phyloP scores from a whole-genome alignment of 2,329 filamentous ascomycete genomes.

The Sphaerulina musiva region DNA sequence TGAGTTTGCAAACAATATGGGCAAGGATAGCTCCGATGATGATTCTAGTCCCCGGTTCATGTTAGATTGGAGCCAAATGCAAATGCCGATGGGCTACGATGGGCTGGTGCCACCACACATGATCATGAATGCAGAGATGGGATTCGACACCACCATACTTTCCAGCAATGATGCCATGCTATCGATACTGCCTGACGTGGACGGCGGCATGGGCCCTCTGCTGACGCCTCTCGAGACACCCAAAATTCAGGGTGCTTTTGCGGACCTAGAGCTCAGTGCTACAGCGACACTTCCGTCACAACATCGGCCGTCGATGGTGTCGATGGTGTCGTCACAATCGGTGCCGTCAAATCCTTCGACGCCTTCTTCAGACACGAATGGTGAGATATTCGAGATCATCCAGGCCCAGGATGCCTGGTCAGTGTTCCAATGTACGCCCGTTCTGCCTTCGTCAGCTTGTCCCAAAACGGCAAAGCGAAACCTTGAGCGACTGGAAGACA shows the following conservation, averaged over 20 bases:
- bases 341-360: constrained; percentile 14
- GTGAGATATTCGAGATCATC: constrained; percentile 44
- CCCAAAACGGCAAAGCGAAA: constrained; percentile 48
- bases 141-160: constrained; percentile 40
- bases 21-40: constrained; percentile 38
- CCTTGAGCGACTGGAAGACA: constrained; percentile 47
- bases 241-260: constrained; percentile 42
- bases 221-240: constrained; percentile 45
- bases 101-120: constrained; percentile 40
- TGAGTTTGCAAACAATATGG: constrained; percentile 36
- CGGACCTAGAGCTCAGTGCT: constrained; percentile 42
- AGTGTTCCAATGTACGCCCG: constrained; percentile 47
- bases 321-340: constrained; percentile 26
- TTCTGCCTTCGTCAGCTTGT: constrained; percentile 44
- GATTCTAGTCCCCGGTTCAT: constrained; percentile 43
- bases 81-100: constrained; percentile 42
- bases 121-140: constrained; percentile 41
- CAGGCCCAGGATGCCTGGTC: constrained; percentile 49
- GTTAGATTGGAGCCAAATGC: constrained; percentile 45
- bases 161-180: constrained; percentile 39
- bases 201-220: constrained; percentile 35
- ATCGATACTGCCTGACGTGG: constrained; percentile 42
- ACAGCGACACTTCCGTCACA: constrained; percentile 38
- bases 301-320: constrained; percentile 33
- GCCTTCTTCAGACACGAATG: constrained; percentile 20